Conservation (phyloP, 2,329 filamentous ascomycete genomes). For the Diaporthe citrichinensis region DNA sequence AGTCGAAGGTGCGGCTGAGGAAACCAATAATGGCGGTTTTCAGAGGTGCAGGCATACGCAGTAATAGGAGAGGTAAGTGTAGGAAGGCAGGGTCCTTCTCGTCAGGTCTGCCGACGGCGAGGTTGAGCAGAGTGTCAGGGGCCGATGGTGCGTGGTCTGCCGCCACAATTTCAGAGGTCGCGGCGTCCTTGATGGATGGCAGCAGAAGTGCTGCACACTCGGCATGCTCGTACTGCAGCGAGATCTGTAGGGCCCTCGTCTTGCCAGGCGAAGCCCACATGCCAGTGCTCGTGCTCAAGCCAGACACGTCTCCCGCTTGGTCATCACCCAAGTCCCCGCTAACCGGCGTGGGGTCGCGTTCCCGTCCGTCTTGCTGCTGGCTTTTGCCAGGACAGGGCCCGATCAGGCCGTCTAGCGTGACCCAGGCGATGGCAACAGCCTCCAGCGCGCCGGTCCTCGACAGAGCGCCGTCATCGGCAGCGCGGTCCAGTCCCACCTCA, state of each 20-base stretch:
- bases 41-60: conserved; percentile 69
- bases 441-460: conserved; percentile 60
- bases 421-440: conserved; percentile 63
- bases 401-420: conserved; percentile 50
- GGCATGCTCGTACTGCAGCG: conserved; percentile 67
- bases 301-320: conserved; percentile 26
- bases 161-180: neutral
- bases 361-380: conserved; percentile 38
- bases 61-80: conserved; percentile 65
- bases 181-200: conserved; percentile 49
- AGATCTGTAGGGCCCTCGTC: conserved; percentile 58
- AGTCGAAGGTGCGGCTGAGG: conserved; percentile 68
- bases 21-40: conserved; percentile 66
- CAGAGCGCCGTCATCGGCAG: conserved; percentile 54
- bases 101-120: conserved; percentile 12
- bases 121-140: neutral
- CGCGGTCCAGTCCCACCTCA: conserved; percentile 63
- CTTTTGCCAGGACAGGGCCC: conserved; percentile 45
- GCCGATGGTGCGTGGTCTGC: neutral
- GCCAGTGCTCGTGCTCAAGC: conserved; percentile 3
- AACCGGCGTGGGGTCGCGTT: conserved; percentile 34
- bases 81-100: conserved; percentile 54
- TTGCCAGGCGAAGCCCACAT: conserved; percentile 42
- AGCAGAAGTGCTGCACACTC: conserved; percentile 66
- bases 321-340: neutral